Percentiles rank a stretch among this genome's conserved stretches.
Conservation (phyloP, 805 yeast species). For the Maudiozyma bulderi region DNA sequence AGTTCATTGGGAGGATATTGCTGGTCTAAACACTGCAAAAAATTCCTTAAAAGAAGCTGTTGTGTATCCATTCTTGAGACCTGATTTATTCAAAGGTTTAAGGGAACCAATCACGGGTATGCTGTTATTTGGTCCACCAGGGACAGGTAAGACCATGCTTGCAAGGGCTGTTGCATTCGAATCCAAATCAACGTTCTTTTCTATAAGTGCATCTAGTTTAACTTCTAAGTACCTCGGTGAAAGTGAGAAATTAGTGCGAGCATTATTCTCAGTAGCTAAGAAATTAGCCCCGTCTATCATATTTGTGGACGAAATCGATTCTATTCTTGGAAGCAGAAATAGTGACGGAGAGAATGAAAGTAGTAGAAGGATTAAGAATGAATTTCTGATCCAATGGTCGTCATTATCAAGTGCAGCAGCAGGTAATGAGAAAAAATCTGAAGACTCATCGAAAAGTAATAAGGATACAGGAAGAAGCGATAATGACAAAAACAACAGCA, state of each 20-base stretch:
- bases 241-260: constrained; percentile 85
- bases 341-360: constrained; percentile 63
- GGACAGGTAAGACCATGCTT: constrained; percentile 97
- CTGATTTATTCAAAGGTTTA: constrained; percentile 82
- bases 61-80: constrained; percentile 89
- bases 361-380: constrained; percentile 82
- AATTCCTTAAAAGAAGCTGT: constrained; percentile 86
- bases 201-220: constrained; percentile 81
- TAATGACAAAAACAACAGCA: background rate
- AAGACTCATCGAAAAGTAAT: constrained; percentile 4
- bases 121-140: constrained; percentile 95
- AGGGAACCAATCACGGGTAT: constrained; percentile 96
- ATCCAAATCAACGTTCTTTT: constrained; percentile 83
- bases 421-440: constrained; percentile 40
- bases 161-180: constrained; percentile 96
- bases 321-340: constrained; percentile 67
- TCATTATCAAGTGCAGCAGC: constrained; percentile 83
- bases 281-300: constrained; percentile 86
- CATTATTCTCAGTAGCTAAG: constrained; percentile 75
- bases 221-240: constrained; percentile 87
- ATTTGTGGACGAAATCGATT: constrained; percentile 93
- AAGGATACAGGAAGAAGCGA: background rate
- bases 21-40: constrained; percentile 86
- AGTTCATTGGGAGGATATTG: constrained; percentile 91
- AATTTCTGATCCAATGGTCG: constrained; percentile 91